A percentile compares a stretch with the other conserved stretches of the same genome.
These are phyloP conservation scores for Dendrostoma leiphaemia DNA, from an alignment of 2,329 filamentous ascomycete genomes.

Conservation along the genomic window DNA sequence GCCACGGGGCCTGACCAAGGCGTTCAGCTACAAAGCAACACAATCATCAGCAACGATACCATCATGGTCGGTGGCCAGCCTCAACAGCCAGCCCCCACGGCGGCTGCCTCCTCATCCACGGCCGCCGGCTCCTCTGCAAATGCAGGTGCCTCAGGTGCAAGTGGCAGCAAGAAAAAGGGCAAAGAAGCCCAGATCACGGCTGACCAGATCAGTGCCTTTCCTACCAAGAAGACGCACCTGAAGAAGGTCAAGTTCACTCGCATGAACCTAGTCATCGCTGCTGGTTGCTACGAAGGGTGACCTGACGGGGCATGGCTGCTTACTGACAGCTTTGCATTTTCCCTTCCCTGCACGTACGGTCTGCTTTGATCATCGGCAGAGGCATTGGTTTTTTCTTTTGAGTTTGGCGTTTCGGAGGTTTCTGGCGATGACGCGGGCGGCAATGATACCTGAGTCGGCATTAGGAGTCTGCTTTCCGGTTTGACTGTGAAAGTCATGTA, in stretches of 20 bases:
- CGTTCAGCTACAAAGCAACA: constrained; percentile 28
- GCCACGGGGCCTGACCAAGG: constrained; percentile 23
- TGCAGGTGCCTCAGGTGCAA: constrained; percentile 25
- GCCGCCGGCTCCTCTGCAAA: constrained; percentile 31
- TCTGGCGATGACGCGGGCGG: not conserved
- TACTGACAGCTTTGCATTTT: not conserved
- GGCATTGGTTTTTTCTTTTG: not conserved
- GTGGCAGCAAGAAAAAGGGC: constrained; percentile 65
- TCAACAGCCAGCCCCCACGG: constrained; percentile 36
- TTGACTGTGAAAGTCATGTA: too few relatives aligned
- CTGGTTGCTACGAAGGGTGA: constrained; percentile 65
- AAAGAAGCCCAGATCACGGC: constrained; percentile 89
- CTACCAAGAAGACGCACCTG: constrained; percentile 93
- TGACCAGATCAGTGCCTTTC: constrained; percentile 92
- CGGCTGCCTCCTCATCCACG: constrained; percentile 30
- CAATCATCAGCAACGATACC: constrained; percentile 33
- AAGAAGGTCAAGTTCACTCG: constrained; percentile 91
- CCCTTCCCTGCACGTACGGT: too few relatives aligned
- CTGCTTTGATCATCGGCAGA: not conserved
- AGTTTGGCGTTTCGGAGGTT: constrained; percentile 3
- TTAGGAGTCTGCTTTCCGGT: not conserved
- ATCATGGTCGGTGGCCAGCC: constrained; percentile 40
- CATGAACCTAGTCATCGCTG: constrained; percentile 91
- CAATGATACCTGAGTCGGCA: constrained; percentile 6
- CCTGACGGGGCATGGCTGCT: constrained; percentile 29